Evolutionary conservation across 2,329 filamentous ascomycete genomes (phyloP).

Genomic region (Nemania sp.): DNA sequence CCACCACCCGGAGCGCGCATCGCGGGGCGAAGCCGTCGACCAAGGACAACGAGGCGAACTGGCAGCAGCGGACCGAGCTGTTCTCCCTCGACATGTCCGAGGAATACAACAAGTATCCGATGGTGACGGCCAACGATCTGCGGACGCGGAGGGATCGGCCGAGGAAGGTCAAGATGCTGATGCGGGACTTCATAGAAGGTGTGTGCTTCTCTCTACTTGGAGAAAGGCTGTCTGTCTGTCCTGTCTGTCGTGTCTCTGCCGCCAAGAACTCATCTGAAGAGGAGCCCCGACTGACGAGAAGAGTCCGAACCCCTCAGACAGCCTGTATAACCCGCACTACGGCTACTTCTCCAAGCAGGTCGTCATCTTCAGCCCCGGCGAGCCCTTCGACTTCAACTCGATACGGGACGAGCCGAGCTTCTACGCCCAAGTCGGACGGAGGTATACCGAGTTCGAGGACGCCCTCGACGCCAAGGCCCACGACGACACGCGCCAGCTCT

Average conservation of each 20-base stretch:
- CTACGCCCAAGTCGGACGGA: conserved; percentile 72
- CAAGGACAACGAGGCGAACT: conserved; percentile 66
- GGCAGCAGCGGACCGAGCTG: conserved; percentile 82
- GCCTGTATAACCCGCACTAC: conserved; percentile 90
- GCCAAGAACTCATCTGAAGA: too few species aligned
- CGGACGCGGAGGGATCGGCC: conserved; percentile 75
- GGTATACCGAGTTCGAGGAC: conserved; percentile 92
- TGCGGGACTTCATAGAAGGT: conserved; percentile 97
- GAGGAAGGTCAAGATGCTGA: conserved; percentile 90
- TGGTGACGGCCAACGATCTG: conserved; percentile 82
- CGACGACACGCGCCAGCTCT: conserved; percentile 82
- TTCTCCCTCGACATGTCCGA: conserved; percentile 77
- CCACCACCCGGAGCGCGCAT: conserved; percentile 29
- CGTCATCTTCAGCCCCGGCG: conserved; percentile 91
- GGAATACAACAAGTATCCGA: conserved; percentile 81
- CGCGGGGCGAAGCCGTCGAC: conserved; percentile 36
- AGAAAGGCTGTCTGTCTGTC: too few species aligned
- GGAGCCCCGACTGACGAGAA: conserved; percentile 16
- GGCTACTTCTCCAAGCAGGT: conserved; percentile 97
- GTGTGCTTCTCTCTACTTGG: conserved; percentile 31
- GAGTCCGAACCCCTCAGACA: conserved; percentile 60
- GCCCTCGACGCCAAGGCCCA: conserved; percentile 73
- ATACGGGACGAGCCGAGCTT: conserved; percentile 88
- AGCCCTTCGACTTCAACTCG: conserved; percentile 84
- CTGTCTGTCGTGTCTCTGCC: too few species aligned